Conservation (phyloP, 305 asterid genomes). For the Nicotiana rustica region DNA sequence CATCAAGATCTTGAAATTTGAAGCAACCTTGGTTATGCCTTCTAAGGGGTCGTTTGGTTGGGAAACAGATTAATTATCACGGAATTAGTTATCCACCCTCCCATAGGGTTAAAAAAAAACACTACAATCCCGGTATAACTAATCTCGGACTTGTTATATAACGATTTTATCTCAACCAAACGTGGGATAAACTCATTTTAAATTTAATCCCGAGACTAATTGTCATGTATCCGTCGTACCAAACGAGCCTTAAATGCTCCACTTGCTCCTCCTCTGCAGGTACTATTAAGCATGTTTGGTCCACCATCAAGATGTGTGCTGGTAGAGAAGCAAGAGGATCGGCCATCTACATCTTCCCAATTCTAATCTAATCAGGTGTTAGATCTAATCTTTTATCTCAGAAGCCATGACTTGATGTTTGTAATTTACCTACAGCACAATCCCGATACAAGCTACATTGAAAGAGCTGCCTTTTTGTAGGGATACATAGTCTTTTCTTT, state of each 20-base stretch:
- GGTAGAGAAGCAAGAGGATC: conserved; percentile 92
- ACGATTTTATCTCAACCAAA: too few relatives aligned
- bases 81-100: too few relatives aligned
- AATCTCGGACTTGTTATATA: too few relatives aligned
- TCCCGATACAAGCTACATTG: conserved; percentile 15
- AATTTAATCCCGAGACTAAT: too few relatives aligned
- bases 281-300: conserved; percentile 88
- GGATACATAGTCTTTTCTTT: conserved; percentile 1
- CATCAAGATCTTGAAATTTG: not conserved
- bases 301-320: conserved; percentile 95
- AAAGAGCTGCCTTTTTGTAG: conserved; percentile 22
- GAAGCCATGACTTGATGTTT: conserved; percentile 32
- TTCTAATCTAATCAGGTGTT: conserved; percentile 41
- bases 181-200: too few relatives aligned
- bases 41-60: not conserved
- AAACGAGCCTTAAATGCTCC: not conserved
- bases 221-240: too few relatives aligned
- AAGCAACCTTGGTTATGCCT: not conserved
- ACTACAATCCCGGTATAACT: too few relatives aligned
- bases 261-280: conserved; percentile 54
- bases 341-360: conserved; percentile 87
- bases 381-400: not conserved
- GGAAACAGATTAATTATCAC: too few relatives aligned
- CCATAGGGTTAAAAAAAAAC: too few relatives aligned
- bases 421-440: conserved; percentile 22